Conservation (phyloP, 805 yeast genomes). For the Isabelozyma pseudorhagii region DNA sequence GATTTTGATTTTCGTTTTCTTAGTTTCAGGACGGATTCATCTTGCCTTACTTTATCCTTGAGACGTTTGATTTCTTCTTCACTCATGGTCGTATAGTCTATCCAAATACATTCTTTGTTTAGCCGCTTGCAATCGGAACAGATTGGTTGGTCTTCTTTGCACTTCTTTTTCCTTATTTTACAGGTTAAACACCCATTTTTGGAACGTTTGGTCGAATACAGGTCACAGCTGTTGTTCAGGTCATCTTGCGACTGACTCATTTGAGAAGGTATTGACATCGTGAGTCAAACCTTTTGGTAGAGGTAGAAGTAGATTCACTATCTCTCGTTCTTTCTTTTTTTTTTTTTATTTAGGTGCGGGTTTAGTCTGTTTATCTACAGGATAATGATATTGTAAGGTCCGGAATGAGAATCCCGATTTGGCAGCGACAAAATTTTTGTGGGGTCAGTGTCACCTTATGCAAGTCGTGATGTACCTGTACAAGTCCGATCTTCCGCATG, state of each 20-base stretch:
- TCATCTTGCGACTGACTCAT: background rate
- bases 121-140: constrained; percentile 51
- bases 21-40: constrained; percentile 41
- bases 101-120: constrained; percentile 46
- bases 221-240: background rate
- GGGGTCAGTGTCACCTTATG: no score
- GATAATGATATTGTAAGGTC: background rate
- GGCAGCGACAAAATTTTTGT: background rate
- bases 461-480: no score
- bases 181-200: constrained; percentile 68
- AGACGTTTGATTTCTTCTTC: constrained; percentile 32
- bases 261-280: background rate
- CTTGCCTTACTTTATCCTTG: constrained; percentile 31
- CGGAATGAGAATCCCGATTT: background rate
- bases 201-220: constrained; percentile 33
- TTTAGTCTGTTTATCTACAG: background rate
- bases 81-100: constrained; percentile 41
- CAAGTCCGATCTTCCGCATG: no score
- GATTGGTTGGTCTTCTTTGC: constrained; percentile 48
- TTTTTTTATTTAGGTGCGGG: background rate
- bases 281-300: background rate
- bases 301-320: no score
- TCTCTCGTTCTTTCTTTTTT: no score
- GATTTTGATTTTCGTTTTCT: constrained; percentile 31
- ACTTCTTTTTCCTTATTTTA: constrained; percentile 60